Conservation (phyloP, 2,329 filamentous ascomycete species). For the Fusarium fujikuroi region DNA sequence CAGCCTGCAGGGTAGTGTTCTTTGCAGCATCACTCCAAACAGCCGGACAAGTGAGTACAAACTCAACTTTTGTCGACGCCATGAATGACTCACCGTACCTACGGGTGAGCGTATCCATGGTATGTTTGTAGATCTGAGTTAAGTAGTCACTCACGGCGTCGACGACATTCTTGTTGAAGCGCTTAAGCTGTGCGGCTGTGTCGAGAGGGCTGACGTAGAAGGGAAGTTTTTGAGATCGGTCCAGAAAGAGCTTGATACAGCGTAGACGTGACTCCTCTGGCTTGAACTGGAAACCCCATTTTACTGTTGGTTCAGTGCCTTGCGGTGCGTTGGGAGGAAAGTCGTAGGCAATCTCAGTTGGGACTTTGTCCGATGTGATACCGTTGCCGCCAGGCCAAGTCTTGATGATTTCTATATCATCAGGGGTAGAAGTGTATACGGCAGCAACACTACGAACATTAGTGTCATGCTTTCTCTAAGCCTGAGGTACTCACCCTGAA, state of each 20-base stretch:
- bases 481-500: slow-evolving; percentile 68
- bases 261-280: slow-evolving; percentile 79
- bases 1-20: slow-evolving; percentile 81
- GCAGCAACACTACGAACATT: slow-evolving; percentile 65
- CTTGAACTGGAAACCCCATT: slow-evolving; percentile 87
- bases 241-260: slow-evolving; percentile 87
- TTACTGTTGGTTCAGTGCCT: slow-evolving; percentile 62
- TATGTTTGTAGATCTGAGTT: slow-evolving; percentile 79
- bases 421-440: slow-evolving; percentile 78
- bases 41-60: slow-evolving; percentile 83
- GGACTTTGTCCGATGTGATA: slow-evolving; percentile 89
- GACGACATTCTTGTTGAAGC: slow-evolving; percentile 79
- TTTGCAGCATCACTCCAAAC: slow-evolving; percentile 90
- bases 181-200: slow-evolving; percentile 79
- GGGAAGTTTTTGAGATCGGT: slow-evolving; percentile 81
- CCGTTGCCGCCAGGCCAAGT: slow-evolving; percentile 86
- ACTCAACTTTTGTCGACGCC: slow-evolving; percentile 78
- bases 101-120: slow-evolving; percentile 79
- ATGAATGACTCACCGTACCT: slow-evolving; percentile 84
- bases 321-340: slow-evolving; percentile 45
- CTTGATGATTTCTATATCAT: slow-evolving; percentile 86
- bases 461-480: background rate
- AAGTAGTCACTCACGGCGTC: slow-evolving; percentile 85
- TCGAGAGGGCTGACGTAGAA: slow-evolving; percentile 83
- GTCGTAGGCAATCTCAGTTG: slow-evolving; percentile 78